phyloP scores from a whole-genome alignment of 2,329 filamentous ascomycete genomes.

The Taxawa tesnikishii region DNA sequence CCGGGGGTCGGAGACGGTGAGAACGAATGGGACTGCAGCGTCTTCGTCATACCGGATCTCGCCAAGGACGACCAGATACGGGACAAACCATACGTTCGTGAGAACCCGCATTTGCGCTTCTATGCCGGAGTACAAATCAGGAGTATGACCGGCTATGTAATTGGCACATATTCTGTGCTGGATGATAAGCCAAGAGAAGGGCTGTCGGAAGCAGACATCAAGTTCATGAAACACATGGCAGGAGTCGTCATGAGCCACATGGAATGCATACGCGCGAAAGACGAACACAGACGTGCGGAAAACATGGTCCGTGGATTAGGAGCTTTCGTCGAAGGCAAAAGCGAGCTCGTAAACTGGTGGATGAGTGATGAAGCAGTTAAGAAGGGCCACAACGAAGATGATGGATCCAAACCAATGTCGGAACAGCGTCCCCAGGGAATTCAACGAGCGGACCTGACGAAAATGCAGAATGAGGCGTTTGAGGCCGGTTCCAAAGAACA shows the following conservation, averaged over 20 bases:
- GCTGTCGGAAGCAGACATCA: conserved; percentile 34
- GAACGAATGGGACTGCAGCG: conserved; percentile 3
- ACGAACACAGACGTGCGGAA: conserved; percentile 40
- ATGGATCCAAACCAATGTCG: too few species aligned
- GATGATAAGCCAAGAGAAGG: conserved; percentile 43
- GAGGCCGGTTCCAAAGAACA: too few species aligned
- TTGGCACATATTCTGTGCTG: conserved; percentile 49
- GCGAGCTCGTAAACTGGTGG: conserved; percentile 3
- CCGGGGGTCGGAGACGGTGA: conserved; percentile 11
- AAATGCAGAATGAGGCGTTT: too few species aligned
- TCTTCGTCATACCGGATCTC: conserved; percentile 1
- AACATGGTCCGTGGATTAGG: conserved; percentile 43
- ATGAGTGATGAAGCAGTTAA: too few species aligned
- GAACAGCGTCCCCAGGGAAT: too few species aligned
- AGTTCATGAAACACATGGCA: conserved; percentile 46
- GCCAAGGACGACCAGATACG: not conserved
- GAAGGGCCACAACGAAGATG: too few species aligned
- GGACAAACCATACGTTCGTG: not conserved
- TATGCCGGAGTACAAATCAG: conserved; percentile 51
- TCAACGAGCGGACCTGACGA: too few species aligned
- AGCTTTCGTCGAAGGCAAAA: conserved; percentile 23
- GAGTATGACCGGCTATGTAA: conserved; percentile 43
- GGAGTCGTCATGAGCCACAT: conserved; percentile 50
- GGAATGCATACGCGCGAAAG: conserved; percentile 40
- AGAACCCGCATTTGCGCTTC: conserved; percentile 20